Conservation (phyloP, 257 asterid species). For the Verbascum thapsus region DNA sequence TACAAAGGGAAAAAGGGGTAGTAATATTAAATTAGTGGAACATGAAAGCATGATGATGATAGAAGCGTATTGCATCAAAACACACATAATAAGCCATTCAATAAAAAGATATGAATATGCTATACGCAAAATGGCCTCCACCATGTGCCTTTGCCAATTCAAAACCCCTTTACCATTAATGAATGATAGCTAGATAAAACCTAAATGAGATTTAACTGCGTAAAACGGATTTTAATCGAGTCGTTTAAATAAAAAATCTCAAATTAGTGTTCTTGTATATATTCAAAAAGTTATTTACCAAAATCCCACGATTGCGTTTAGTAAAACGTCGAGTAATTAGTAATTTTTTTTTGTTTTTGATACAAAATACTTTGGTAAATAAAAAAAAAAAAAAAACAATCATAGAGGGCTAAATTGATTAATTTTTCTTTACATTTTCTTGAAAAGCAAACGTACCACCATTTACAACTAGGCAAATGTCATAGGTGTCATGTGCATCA, state of each 20-base stretch:
- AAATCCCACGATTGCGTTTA: too few relatives aligned
- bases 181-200: neutral
- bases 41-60: slow-evolving; percentile 46
- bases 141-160: slow-evolving; percentile 56
- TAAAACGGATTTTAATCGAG: neutral
- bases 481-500: slow-evolving; percentile 32
- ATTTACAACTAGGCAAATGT: slow-evolving; percentile 51
- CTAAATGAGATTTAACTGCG: neutral
- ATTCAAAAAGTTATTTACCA: too few relatives aligned
- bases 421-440: neutral
- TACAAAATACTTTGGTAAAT: neutral
- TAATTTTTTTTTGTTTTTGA: too few relatives aligned
- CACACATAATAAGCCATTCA: slow-evolving; percentile 47
- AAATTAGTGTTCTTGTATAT: too few relatives aligned
- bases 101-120: slow-evolving; percentile 35
- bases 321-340: too few relatives aligned
- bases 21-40: slow-evolving; percentile 23
- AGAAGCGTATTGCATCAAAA: slow-evolving; percentile 31
- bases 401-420: neutral
- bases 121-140: slow-evolving; percentile 47
- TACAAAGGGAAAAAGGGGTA: neutral
- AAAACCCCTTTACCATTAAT: slow-evolving; percentile 12
- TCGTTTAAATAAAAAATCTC: too few relatives aligned
- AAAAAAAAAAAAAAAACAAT: neutral
- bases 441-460: slow-evolving; percentile 41